phyloP scores from a whole-genome alignment of 495 filamentous ascomycete species.

The Aspergillus cristatus region DNA sequence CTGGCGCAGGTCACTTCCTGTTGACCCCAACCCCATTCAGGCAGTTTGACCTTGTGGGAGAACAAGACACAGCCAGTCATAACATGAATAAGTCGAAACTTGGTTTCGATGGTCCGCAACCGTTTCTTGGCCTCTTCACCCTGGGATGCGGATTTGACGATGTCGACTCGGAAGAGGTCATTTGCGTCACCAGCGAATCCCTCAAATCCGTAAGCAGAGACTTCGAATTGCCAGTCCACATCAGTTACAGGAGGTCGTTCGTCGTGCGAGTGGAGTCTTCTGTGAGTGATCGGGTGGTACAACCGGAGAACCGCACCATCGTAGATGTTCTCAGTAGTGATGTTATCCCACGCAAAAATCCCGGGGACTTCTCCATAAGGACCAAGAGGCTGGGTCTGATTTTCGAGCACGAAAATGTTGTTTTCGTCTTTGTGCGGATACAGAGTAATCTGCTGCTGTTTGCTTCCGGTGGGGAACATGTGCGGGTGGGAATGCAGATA shows the following conservation, averaged over 20 bases:
- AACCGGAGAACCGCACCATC: constrained; percentile 74
- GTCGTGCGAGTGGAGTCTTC: constrained; percentile 93
- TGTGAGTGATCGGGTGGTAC: constrained; percentile 73
- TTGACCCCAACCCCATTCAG: constrained; percentile 93
- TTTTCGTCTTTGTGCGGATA: constrained; percentile 99
- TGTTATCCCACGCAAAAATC: constrained; percentile 71
- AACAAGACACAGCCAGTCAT: constrained; percentile 97
- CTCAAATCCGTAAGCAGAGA: constrained; percentile 95
- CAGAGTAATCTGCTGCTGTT: constrained; percentile 96
- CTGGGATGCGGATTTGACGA: constrained; percentile 83
- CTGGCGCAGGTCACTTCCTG: constrained; percentile 98
- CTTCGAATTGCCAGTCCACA: constrained; percentile 97
- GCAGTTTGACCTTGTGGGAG: constrained; percentile 97
- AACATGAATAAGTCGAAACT: constrained; percentile 87
- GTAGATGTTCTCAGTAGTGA: constrained; percentile 58
- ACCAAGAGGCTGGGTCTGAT: constrained; percentile 84
- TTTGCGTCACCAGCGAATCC: constrained; percentile 96
- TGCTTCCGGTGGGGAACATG: constrained; percentile 96
- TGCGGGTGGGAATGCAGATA: constrained; percentile 94
- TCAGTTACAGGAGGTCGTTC: constrained; percentile 95
- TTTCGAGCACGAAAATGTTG: constrained; percentile 88
- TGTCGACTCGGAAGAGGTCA: constrained; percentile 90
- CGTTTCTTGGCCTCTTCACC: constrained; percentile 70
- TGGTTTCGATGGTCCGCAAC: constrained; percentile 88
- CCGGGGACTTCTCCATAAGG: constrained; percentile 71